Base-by-base conservation (phyloP, 2,329 filamentous ascomycete genomes). In the Beauveria bassiana region DNA sequence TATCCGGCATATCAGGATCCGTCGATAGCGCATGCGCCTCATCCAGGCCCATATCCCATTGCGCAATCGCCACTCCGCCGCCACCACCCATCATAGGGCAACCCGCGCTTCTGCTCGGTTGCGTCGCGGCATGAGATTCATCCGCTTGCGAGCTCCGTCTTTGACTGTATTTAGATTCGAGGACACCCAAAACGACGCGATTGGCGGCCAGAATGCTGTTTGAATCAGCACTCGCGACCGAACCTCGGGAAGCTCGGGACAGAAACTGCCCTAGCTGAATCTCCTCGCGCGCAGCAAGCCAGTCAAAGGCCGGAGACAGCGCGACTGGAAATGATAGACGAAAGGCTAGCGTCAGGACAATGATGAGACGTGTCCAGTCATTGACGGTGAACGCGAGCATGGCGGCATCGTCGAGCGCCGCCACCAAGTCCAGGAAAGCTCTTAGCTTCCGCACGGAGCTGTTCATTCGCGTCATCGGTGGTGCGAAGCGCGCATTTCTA, bases 321-420 rank as follows among this genome's bases (percentile, higher is more conserved):
- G 61, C 18, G 22, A 62, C 42, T n/a, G 61, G 61, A 42, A 62
- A 62, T 10, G 61, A 62, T 2, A 62, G 43, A 8, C 61, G 61
- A 38, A 59, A 62, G 2, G 61, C 46, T 8, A 62, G 22, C 9
- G 61, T 62, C 14, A 62, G n/a, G 16, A 59, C 24, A 18, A 59
- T 50, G 2, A 62, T 62, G 24, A 62, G 55, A 14, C 47, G 53
- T 14, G 61, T 59, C 61, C 61, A 62, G 47, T 62, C 61, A 28
- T 59, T 62, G 45, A 59, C 38, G n/a, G 61, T 62, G 18, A 62
- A 62, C 3, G 61, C 57, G 40, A 59, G 46, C 38, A 62, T 31
- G 8, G 34, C 43, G n/a, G 16, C 22, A 31, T 62, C 61, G 14
- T 54, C 55, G 18, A 62, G 40, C n/a, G 28, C 61, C 12, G 46